These are phyloP conservation scores for Naganishia onofrii DNA, from an alignment of 768 basidiomycete species.

Conservation along the genomic window DNA sequence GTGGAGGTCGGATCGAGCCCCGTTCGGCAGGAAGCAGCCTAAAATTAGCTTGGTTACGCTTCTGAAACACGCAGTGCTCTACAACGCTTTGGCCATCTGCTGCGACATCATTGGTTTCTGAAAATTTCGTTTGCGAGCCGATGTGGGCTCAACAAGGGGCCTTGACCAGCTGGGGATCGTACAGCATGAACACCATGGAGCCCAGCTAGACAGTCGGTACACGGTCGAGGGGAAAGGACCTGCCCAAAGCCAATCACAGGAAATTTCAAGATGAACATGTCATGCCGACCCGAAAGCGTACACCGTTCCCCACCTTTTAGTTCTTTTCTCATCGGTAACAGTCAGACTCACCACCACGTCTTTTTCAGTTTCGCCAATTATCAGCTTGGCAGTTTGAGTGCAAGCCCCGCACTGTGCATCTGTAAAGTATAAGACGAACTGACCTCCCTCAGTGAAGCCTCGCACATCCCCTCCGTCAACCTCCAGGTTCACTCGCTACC, in stretches of 20 bases:
- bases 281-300: background rate
- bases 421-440: background rate
- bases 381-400: background rate
- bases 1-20: background rate
- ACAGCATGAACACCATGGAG: background rate
- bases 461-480: background rate
- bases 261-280: background rate
- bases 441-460: too few species aligned
- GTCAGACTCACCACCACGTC: too few species aligned
- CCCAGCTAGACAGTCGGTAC: background rate
- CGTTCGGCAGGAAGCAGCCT: background rate
- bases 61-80: background rate
- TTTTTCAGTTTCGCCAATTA: too few species aligned
- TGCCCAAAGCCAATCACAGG: background rate
- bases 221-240: background rate
- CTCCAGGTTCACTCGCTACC: background rate
- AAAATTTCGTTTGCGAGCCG: constrained; percentile 12
- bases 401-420: background rate
- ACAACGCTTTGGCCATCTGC: background rate
- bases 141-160: background rate
- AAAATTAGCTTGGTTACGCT: background rate
- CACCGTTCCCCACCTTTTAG: background rate
- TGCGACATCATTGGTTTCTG: background rate
- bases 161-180: background rate
- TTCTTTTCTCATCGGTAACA: background rate